Evolutionary conservation across 2,329 filamentous ascomycete genomes (phyloP).

Genomic region (Biscogniauxia mediterranea): DNA sequence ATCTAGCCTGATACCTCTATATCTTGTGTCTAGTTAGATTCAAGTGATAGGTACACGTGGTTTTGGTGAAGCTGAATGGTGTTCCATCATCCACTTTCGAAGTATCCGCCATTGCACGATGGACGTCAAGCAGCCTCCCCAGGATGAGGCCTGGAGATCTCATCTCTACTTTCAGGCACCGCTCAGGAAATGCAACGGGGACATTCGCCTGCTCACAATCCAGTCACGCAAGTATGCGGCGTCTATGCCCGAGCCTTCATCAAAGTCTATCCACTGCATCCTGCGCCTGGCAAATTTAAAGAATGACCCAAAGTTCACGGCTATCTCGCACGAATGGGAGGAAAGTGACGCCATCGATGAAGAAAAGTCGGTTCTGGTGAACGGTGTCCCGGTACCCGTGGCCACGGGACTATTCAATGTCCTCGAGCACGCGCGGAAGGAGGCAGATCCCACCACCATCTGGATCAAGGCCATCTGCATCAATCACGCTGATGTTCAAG

Average conservation of each 20-base stretch:
- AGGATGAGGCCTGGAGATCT: constrained; percentile 15
- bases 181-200: constrained; percentile 21
- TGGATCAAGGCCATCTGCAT: constrained; percentile 30
- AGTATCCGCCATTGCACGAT: background rate
- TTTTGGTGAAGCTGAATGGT: background rate
- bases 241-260: constrained; percentile 13
- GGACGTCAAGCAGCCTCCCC: background rate
- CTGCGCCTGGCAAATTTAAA: constrained; percentile 20
- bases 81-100: background rate
- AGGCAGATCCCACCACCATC: constrained; percentile 13
- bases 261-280: constrained; percentile 19
- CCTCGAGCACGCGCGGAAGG: constrained; percentile 14
- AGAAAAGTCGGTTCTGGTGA: constrained; percentile 16
- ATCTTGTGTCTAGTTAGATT: no score
- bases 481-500: constrained; percentile 20
- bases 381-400: constrained; percentile 17
- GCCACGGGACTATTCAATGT: constrained; percentile 15
- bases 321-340: constrained; percentile 19
- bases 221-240: constrained; percentile 20
- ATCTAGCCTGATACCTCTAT: no score
- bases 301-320: constrained; percentile 16
- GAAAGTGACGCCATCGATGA: constrained; percentile 11
- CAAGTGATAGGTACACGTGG: no score
- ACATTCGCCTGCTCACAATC: constrained; percentile 24
- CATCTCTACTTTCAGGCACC: constrained; percentile 24